phyloP scores from a whole-genome alignment of 2,329 filamentous ascomycete genomes.

The Colletotrichum abscissum region DNA sequence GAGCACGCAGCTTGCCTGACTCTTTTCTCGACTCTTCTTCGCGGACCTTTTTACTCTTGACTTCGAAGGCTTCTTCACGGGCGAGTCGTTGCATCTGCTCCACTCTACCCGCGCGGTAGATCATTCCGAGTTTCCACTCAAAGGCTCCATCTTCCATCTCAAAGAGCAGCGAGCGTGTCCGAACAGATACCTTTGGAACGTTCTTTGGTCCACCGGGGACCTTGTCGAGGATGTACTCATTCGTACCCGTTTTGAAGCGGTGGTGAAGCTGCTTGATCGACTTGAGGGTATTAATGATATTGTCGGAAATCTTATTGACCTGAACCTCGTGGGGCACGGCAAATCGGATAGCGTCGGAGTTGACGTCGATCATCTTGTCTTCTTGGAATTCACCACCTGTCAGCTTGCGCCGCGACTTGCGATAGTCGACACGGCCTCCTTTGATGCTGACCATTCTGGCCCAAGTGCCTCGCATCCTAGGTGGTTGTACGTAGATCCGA shows the following conservation, averaged over 20 bases:
- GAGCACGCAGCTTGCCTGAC: constrained; percentile 63
- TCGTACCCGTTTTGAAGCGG: constrained; percentile 86
- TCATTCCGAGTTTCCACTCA: constrained; percentile 95
- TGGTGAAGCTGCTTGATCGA: constrained; percentile 92
- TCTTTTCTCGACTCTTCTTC: constrained; percentile 73
- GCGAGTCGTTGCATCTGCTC: constrained; percentile 93
- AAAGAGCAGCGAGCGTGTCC: constrained; percentile 85
- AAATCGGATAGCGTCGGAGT: constrained; percentile 85
- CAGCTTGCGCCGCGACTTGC: constrained; percentile 78
- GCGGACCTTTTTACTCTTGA: constrained; percentile 87
- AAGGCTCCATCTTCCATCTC: constrained; percentile 97
- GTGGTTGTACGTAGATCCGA: constrained; percentile 88
- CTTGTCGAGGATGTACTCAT: constrained; percentile 90
- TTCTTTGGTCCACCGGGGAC: constrained; percentile 85
- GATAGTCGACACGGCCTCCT: constrained; percentile 80
- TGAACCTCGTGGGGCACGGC: constrained; percentile 93
- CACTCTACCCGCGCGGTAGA: constrained; percentile 87
- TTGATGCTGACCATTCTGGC: constrained; percentile 88
- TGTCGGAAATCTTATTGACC: constrained; percentile 92
- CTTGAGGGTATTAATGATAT: constrained; percentile 88
- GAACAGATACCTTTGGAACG: constrained; percentile 86
- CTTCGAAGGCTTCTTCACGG: constrained; percentile 86
- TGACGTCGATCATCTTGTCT: constrained; percentile 86
- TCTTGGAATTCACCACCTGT: constrained; percentile 68
- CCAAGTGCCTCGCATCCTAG: constrained; percentile 86